phyloP scores from a whole-genome alignment of 768 basidiomycete genomes.

The Boletus vinaceobasis region DNA sequence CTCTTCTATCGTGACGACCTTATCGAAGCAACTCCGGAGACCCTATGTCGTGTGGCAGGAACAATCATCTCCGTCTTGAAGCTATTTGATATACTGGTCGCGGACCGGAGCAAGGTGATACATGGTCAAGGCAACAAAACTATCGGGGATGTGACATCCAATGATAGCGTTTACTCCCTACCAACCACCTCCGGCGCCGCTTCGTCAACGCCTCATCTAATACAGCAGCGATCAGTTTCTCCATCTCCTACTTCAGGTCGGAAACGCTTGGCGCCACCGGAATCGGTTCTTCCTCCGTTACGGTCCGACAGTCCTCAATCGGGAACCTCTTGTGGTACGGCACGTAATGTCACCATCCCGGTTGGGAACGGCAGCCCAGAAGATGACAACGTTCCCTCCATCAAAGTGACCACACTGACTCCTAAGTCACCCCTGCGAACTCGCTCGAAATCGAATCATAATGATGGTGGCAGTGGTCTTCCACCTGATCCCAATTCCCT shows the following conservation, averaged over 20 bases:
- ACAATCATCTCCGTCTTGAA: conserved; percentile 70
- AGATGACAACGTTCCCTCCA: conserved; percentile 38
- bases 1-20: conserved; percentile 70
- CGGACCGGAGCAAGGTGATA: conserved; percentile 45
- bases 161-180: conserved; percentile 37
- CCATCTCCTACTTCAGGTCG: conserved; percentile 33
- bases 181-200: conserved; percentile 40
- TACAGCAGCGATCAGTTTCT: conserved; percentile 36
- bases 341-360: conserved; percentile 21
- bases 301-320: conserved; percentile 58
- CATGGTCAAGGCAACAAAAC: conserved; percentile 37
- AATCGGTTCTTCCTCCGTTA: conserved; percentile 45
- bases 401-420: conserved; percentile 32
- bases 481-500: conserved; percentile 22
- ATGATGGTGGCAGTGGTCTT: conserved; percentile 5
- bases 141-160: conserved; percentile 21
- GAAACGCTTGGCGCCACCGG: conserved; percentile 52
- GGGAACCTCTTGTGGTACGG: conserved; percentile 34
- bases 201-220: conserved; percentile 63
- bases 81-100: conserved; percentile 53
- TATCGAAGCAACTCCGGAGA: conserved; percentile 54
- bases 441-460: conserved; percentile 26
- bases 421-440: conserved; percentile 54
- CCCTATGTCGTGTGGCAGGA: conserved; percentile 66
- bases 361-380: conserved; percentile 25